These are phyloP conservation scores for Fusarium equiseti DNA, from an alignment of 2,329 filamentous ascomycete species.

Conservation along the genomic window DNA sequence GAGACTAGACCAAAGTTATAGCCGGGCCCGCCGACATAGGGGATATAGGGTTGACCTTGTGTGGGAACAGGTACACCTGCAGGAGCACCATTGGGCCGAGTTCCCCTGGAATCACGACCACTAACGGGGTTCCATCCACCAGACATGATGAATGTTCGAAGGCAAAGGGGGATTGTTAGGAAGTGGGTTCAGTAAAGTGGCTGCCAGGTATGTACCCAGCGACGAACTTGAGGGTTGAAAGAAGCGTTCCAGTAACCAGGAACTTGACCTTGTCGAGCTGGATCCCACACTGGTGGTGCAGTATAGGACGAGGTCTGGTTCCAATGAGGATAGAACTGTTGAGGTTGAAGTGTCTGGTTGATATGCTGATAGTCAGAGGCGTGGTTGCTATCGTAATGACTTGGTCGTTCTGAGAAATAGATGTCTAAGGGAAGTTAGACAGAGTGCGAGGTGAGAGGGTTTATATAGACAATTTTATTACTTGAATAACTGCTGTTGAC, in stretches of 20 bases:
- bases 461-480: slow-evolving; percentile 23
- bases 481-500: slow-evolving; percentile 13
- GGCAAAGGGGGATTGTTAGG: too few relatives aligned
- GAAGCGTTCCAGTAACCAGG: slow-evolving; percentile 54
- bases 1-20: slow-evolving; percentile 49
- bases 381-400: not conserved
- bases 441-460: not conserved
- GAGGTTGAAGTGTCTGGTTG: slow-evolving; percentile 5
- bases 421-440: slow-evolving; percentile 32
- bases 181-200: slow-evolving; percentile 39
- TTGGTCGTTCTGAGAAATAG: slow-evolving; percentile 19
- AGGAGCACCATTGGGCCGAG: slow-evolving; percentile 52
- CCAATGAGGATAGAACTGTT: slow-evolving; percentile 21
- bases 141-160: slow-evolving; percentile 48
- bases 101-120: slow-evolving; percentile 53
- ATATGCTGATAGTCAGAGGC: slow-evolving; percentile 4
- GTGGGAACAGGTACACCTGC: slow-evolving; percentile 50
- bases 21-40: slow-evolving; percentile 53
- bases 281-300: slow-evolving; percentile 46
- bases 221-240: slow-evolving; percentile 47
- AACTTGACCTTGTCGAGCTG: slow-evolving; percentile 48
- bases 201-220: slow-evolving; percentile 56
- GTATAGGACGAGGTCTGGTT: slow-evolving; percentile 10
- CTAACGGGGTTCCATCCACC: slow-evolving; percentile 57
- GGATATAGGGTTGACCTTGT: slow-evolving; percentile 56